Evolutionary conservation across 2,329 filamentous ascomycete species (phyloP).

Genomic region (Ophiostoma tasmaniense): DNA sequence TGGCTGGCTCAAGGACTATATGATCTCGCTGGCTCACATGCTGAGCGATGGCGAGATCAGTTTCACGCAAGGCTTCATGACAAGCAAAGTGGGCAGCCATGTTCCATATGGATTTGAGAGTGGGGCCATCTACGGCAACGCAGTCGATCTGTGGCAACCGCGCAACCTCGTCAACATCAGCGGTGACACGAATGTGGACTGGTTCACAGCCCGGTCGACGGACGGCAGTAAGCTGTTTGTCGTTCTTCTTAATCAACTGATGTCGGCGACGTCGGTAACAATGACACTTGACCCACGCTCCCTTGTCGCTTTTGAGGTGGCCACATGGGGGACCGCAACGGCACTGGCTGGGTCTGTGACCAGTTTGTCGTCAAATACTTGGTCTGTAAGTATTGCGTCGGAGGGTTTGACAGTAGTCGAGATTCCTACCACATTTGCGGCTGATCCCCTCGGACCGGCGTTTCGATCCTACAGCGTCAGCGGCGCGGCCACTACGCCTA

Average conservation of each 20-base stretch:
- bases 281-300: not conserved
- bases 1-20: conserved; percentile 19
- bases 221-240: not conserved
- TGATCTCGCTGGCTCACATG: conserved; percentile 14
- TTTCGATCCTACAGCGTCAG: not conserved
- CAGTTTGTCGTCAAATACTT: not conserved
- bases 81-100: conserved; percentile 18
- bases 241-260: not conserved
- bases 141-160: not conserved
- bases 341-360: not conserved
- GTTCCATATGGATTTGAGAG: conserved; percentile 4
- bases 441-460: not conserved
- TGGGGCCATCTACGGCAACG: not conserved
- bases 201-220: not conserved
- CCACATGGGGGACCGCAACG: not conserved
- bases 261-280: not conserved
- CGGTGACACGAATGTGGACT: not conserved
- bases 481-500: not conserved
- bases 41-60: conserved; percentile 11
- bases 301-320: not conserved
- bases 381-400: not conserved
- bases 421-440: not conserved
- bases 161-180: not conserved
- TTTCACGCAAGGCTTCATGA: conserved; percentile 17
- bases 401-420: not conserved